Percentiles rank a stretch among this genome's conserved stretches.
Evolutionary conservation across 2,329 filamentous ascomycete species (phyloP).

Genomic region (Elsinoe ampelina): DNA sequence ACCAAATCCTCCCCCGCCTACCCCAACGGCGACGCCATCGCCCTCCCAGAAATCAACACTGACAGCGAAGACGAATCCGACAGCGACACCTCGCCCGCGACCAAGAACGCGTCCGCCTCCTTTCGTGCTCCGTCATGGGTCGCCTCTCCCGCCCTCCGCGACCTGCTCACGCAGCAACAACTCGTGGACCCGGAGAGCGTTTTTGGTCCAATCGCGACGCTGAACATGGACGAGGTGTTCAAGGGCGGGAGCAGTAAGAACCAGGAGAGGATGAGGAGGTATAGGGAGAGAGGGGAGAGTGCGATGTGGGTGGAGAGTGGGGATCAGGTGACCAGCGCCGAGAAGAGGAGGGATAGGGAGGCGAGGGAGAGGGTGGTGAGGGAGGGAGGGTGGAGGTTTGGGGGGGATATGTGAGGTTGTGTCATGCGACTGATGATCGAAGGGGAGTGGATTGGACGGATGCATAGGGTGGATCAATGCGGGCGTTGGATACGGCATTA

Average conservation of each 20-base stretch:
- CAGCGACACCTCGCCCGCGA: slow-evolving; percentile 36
- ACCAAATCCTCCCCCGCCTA: slow-evolving; percentile 74
- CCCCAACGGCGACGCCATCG: slow-evolving; percentile 80
- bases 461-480: background rate
- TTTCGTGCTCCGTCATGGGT: slow-evolving; percentile 74
- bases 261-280: slow-evolving; percentile 76
- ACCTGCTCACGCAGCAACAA: slow-evolving; percentile 71
- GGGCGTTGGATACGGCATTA: background rate
- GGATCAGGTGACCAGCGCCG: slow-evolving; percentile 78
- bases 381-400: slow-evolving; percentile 77
- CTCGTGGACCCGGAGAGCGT: slow-evolving; percentile 73
- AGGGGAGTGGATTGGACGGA: background rate
- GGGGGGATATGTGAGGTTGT: slow-evolving; percentile 13
- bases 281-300: slow-evolving; percentile 82
- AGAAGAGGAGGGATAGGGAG: slow-evolving; percentile 70
- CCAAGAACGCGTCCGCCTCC: slow-evolving; percentile 36
- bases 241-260: slow-evolving; percentile 53
- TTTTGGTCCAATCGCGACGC: slow-evolving; percentile 77
- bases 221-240: slow-evolving; percentile 97
- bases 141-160: slow-evolving; percentile 71
- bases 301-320: slow-evolving; percentile 74
- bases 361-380: slow-evolving; percentile 68
- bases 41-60: slow-evolving; percentile 88
- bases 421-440: background rate
- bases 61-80: slow-evolving; percentile 83